Evolutionary conservation across 208 protist genomes (phyloP).

Genomic region (Leptomonas seymouri): DNA sequence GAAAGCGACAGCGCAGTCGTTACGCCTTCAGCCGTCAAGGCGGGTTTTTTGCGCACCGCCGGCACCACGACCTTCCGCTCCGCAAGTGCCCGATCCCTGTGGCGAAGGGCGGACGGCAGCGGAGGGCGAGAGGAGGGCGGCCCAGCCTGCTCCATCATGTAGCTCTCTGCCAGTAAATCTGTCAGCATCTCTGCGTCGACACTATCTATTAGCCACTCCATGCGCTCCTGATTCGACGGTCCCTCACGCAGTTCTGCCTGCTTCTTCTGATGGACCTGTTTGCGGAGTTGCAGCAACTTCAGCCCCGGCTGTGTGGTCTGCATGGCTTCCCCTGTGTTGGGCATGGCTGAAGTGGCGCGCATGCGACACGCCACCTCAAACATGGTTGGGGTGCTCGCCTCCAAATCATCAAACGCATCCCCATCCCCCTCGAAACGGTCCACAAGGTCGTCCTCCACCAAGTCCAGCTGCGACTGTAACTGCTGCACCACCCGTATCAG

Average conservation of each 20-base stretch:
- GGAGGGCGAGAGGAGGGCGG: background rate
- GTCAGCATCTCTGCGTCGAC: conserved; percentile 41
- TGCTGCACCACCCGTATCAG: conserved; percentile 22
- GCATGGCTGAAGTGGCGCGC: conserved; percentile 1
- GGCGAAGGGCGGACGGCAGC: background rate
- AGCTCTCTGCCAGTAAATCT: conserved; percentile 15
- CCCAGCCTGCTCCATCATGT: background rate
- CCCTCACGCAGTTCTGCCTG: conserved; percentile 18
- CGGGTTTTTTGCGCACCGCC: background rate
- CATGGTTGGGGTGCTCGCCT: background rate
- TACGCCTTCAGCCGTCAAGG: background rate
- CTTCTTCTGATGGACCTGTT: conserved; percentile 4
- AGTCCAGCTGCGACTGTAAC: conserved; percentile 23
- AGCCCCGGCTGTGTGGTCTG: background rate
- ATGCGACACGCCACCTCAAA: background rate
- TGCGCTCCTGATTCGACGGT: conserved; percentile 50
- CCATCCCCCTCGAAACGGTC: conserved; percentile 9
- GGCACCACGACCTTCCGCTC: background rate
- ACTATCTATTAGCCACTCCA: conserved; percentile 67
- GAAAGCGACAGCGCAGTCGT: background rate
- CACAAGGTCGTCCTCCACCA: conserved; percentile 19
- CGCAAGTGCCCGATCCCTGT: background rate
- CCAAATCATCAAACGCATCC: background rate
- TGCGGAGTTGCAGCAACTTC: conserved; percentile 13
- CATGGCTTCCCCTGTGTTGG: background rate